A percentile compares a stretch with the other conserved stretches of the same genome.
Conservation (phyloP, 176 grass and related monocot species). For the Triticum monococcum region DNA sequence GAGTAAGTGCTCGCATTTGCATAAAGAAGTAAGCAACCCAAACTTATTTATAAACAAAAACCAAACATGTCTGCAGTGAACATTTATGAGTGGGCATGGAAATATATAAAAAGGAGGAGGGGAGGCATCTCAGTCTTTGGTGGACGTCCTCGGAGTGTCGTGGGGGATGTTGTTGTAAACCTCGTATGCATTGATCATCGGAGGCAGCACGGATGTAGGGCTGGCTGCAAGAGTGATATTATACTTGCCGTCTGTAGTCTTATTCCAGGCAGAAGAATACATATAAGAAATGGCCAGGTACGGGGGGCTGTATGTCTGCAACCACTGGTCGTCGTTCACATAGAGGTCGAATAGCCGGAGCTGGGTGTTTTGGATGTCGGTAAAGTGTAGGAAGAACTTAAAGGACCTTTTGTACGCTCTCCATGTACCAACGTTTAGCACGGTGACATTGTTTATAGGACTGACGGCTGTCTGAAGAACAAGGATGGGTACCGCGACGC, state of each 20-base stretch:
- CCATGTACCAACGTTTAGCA: not conserved
- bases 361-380: slow-evolving; percentile 1
- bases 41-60: too few relatives aligned
- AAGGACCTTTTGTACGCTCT: not conserved
- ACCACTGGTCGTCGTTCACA: not conserved
- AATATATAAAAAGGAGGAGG: too few relatives aligned
- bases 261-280: not conserved
- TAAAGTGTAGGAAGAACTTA: not conserved
- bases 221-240: not conserved
- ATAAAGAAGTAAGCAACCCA: too few relatives aligned
- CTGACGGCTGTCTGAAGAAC: slow-evolving; percentile 7
- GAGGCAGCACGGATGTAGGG: slow-evolving; percentile 22
- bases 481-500: not conserved
- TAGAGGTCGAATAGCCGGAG: not conserved
- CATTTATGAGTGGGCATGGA: too few relatives aligned
- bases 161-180: not conserved
- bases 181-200: slow-evolving; percentile 36
- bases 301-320: not conserved
- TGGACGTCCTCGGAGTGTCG: not conserved
- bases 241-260: not conserved
- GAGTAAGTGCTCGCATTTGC: too few relatives aligned
- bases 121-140: not conserved
- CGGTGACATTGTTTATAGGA: not conserved
- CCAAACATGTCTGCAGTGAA: too few relatives aligned
- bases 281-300: not conserved